Conservation (phyloP, 164 flowering plant species). For the Vitis rupestris region DNA sequence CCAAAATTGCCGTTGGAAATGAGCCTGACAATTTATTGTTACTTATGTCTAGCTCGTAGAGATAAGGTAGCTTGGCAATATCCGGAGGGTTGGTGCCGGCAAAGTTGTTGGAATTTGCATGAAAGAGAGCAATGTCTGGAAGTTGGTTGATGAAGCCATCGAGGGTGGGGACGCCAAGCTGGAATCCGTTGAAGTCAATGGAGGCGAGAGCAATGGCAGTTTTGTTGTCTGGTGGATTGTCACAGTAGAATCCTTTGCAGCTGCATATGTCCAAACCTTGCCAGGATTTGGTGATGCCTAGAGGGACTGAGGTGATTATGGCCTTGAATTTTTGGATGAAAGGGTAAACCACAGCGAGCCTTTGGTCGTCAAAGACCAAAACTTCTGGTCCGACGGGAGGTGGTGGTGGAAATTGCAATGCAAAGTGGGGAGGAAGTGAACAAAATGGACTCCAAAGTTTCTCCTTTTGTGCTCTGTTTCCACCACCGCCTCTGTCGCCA, state of each 20-base stretch:
- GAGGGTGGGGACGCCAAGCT: conserved; percentile 37
- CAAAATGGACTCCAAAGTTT: too few relatives aligned
- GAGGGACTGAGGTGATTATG: conserved; percentile 46
- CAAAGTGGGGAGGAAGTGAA: neutral
- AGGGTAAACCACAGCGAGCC: conserved; percentile 42
- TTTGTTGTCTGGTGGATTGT: conserved; percentile 40
- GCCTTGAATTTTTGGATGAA: conserved; percentile 47
- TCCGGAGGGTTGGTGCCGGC: conserved; percentile 34
- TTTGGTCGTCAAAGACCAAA: conserved; percentile 28
- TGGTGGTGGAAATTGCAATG: neutral
- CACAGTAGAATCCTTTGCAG: conserved; percentile 59
- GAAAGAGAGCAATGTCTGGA: conserved; percentile 60
- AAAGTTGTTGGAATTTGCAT: conserved; percentile 63
- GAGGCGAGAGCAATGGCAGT: conserved; percentile 42
- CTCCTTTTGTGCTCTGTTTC: too few relatives aligned
- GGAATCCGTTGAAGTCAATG: conserved; percentile 51
- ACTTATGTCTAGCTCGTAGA: conserved; percentile 66
- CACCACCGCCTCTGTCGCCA: too few relatives aligned
- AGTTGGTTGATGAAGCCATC: conserved; percentile 47
- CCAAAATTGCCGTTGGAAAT: conserved; percentile 44
- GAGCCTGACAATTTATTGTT: conserved; percentile 57
- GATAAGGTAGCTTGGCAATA: conserved; percentile 37
- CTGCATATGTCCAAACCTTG: conserved; percentile 45
- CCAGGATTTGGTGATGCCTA: conserved; percentile 44
- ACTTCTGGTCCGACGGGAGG: neutral